Evolutionary conservation across 768 basidiomycete genomes (phyloP).

Genomic region (Pholiota conissans): DNA sequence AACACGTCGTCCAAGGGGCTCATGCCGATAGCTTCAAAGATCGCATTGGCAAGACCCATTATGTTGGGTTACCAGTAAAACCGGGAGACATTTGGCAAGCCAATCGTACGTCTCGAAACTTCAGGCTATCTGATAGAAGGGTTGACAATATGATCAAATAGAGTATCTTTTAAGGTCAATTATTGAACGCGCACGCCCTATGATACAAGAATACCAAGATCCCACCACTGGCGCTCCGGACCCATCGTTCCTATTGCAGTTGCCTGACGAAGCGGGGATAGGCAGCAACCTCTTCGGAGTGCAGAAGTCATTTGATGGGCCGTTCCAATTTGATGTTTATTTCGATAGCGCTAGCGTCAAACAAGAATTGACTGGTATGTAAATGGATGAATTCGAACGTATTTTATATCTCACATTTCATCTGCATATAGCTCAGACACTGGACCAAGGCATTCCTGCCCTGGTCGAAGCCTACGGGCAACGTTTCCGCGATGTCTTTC

Average conservation of each 20-base stretch:
- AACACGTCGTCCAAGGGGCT: constrained; percentile 50
- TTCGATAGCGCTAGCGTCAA: constrained; percentile 77
- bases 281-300: constrained; percentile 83
- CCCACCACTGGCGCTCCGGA: constrained; percentile 56
- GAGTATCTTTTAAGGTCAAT: constrained; percentile 67
- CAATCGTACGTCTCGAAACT: constrained; percentile 52
- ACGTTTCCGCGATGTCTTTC: constrained; percentile 73
- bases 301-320: constrained; percentile 83
- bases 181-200: constrained; percentile 52
- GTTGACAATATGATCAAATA: constrained; percentile 23
- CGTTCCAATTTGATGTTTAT: constrained; percentile 88
- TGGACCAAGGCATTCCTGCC: constrained; percentile 72
- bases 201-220: constrained; percentile 57
- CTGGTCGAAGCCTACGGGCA: constrained; percentile 58
- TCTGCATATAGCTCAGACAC: constrained; percentile 46
- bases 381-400: neutral
- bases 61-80: constrained; percentile 59
- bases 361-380: constrained; percentile 65
- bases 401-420: neutral
- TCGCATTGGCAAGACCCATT: constrained; percentile 71
- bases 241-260: constrained; percentile 74
- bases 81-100: constrained; percentile 81
- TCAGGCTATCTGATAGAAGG: neutral
- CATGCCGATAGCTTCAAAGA: constrained; percentile 58
- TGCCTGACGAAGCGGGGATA: constrained; percentile 72